Percentiles rank a stretch among this genome's conserved stretches.
phyloP scores from a whole-genome alignment of 257 asterid species.

The Coffea canephora region DNA sequence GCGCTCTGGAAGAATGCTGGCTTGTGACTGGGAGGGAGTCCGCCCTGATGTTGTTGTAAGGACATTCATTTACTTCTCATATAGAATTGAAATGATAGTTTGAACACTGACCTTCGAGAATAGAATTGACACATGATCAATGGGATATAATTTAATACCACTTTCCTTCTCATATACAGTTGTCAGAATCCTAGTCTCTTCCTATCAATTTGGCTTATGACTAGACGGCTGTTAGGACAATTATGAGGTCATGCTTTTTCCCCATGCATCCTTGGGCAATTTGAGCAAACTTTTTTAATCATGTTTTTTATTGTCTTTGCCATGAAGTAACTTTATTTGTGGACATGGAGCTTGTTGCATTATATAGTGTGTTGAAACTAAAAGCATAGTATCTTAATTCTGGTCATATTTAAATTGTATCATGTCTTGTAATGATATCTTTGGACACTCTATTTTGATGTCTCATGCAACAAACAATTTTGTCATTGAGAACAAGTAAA shows the following conservation, averaged over 20 bases:
- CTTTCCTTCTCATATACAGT: not conserved
- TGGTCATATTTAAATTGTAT: no score
- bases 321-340: not conserved
- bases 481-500: no score
- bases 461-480: no score
- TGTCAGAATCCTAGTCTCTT: not conserved
- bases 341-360: not conserved
- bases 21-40: conserved; percentile 92
- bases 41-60: conserved; percentile 93
- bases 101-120: not conserved
- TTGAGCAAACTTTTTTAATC: not conserved
- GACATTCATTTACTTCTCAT: conserved; percentile 18
- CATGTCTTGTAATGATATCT: no score
- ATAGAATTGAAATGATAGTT: not conserved
- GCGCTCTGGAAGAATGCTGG: conserved; percentile 84
- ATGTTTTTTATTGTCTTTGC: not conserved
- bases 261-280: not conserved
- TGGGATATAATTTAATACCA: not conserved
- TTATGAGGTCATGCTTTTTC: not conserved
- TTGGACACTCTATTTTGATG: no score
- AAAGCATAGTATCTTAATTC: no score
- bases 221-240: not conserved
- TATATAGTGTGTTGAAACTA: no score
- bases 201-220: not conserved
- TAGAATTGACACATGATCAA: not conserved